Percentiles rank a stretch among this genome's conserved stretches.
phyloP scores from a whole-genome alignment of 768 basidiomycete genomes.

The Brasilioporus rufonigricans region DNA sequence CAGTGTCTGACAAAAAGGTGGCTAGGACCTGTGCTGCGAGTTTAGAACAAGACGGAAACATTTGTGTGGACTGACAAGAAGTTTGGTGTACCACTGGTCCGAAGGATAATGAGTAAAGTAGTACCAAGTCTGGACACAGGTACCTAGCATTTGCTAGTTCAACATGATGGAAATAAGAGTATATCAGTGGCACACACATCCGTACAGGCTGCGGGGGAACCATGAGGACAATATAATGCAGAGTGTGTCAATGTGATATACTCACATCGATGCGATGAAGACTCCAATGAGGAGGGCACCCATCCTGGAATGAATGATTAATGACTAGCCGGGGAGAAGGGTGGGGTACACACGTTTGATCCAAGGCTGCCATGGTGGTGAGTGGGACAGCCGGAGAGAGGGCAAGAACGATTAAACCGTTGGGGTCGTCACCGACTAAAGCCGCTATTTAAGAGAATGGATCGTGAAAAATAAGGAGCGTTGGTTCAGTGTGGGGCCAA shows the following conservation, averaged over 20 bases:
- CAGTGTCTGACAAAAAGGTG: conserved; percentile 50
- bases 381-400: background rate
- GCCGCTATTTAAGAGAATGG: conserved; percentile 1
- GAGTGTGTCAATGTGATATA: conserved; percentile 5
- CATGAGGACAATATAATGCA: background rate
- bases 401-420: background rate
- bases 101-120: conserved; percentile 50
- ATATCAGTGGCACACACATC: conserved; percentile 37
- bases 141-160: conserved; percentile 38
- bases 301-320: conserved; percentile 31
- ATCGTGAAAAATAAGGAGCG: background rate
- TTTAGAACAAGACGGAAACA: background rate
- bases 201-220: conserved; percentile 42
- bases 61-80: conserved; percentile 37
- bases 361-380: conserved; percentile 22
- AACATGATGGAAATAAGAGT: background rate
- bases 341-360: conserved; percentile 32
- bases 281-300: conserved; percentile 53
- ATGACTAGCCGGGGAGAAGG: background rate
- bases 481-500: background rate
- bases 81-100: conserved; percentile 50
- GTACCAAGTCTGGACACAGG: conserved; percentile 53
- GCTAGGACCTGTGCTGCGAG: conserved; percentile 40
- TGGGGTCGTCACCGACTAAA: background rate
- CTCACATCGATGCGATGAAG: conserved; percentile 47